These are phyloP conservation scores for Metschnikowia baotianmanensis DNA, from an alignment of 805 yeast genomes.

Conservation along the genomic window DNA sequence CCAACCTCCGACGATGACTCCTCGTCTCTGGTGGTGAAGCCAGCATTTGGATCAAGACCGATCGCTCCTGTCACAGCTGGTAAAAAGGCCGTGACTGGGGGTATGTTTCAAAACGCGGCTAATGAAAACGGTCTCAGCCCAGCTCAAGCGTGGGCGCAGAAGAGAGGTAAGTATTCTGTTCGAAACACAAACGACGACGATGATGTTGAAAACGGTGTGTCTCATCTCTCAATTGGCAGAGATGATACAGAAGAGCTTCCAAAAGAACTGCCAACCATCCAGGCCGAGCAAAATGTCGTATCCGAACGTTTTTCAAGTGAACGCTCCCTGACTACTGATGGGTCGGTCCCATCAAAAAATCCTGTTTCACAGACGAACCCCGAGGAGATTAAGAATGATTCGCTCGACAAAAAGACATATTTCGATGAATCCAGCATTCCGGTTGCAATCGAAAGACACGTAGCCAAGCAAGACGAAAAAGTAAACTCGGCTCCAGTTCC, in stretches of 20 bases:
- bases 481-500: no score
- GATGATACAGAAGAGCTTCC: constrained; percentile 17
- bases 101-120: constrained; percentile 33
- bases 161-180: constrained; percentile 62
- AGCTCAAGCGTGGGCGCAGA: constrained; percentile 95
- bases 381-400: no score
- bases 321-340: no score
- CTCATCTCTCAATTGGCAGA: constrained; percentile 1
- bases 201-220: background rate
- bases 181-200: constrained; percentile 25
- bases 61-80: background rate
- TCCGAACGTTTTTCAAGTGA: no score
- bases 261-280: no score
- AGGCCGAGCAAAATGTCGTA: no score
- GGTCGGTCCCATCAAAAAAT: no score
- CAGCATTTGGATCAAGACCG: constrained; percentile 13
- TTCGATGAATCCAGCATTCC: no score
- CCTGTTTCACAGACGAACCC: no score
- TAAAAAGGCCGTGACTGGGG: constrained; percentile 27
- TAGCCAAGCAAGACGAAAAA: background rate
- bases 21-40: constrained; percentile 10
- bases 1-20: constrained; percentile 31
- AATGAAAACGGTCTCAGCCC: constrained; percentile 82
- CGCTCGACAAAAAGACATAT: no score
- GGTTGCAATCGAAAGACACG: no score